phyloP scores from a whole-genome alignment of 2,329 filamentous ascomycete genomes.

The Aureobasidium sp. region DNA sequence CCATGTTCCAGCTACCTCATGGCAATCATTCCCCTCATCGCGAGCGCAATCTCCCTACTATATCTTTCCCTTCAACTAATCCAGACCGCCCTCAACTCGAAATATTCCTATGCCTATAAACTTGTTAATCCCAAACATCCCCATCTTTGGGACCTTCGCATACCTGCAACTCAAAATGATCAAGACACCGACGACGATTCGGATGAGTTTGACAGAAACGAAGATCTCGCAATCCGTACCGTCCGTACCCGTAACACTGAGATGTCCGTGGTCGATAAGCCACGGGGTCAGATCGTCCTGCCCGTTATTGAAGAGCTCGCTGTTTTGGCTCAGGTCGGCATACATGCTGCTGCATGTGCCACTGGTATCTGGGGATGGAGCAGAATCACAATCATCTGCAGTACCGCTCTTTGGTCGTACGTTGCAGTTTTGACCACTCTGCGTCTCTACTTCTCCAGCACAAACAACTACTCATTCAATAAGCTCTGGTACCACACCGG shows the following conservation, averaged over 20 bases:
- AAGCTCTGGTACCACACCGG: conserved; percentile 91
- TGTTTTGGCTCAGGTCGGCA: conserved; percentile 61
- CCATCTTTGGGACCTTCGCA: conserved; percentile 33
- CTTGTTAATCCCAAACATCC: conserved; percentile 40
- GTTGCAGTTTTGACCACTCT: conserved; percentile 65
- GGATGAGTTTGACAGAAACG: conserved; percentile 53
- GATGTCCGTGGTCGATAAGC: conserved; percentile 58
- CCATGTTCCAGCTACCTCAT: conserved; percentile 59
- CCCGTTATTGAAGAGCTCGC: conserved; percentile 69
- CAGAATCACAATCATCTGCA: conserved; percentile 51
- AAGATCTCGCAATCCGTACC: conserved; percentile 48
- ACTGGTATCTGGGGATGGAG: conserved; percentile 50
- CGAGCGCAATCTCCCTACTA: conserved; percentile 63
- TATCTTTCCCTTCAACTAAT: conserved; percentile 55
- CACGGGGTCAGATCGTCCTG: conserved; percentile 63
- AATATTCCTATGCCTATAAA: conserved; percentile 53
- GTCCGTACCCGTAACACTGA: conserved; percentile 44
- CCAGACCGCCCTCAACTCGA: conserved; percentile 47
- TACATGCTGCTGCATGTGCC: conserved; percentile 60
- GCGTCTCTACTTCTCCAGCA: conserved; percentile 58
- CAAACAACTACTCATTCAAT: conserved; percentile 58
- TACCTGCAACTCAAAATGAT: conserved; percentile 22
- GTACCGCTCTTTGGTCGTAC: conserved; percentile 73
- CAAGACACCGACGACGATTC: conserved; percentile 36
- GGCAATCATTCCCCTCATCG: conserved; percentile 68